Evolutionary conservation across 176 grass and related monocot genomes (phyloP).

Genomic region (Sorghum bicolor): Sorghum_bicolor_NCBIv3 NC_012875.2:52350001-52350500

Average conservation of each 20-base stretch:
- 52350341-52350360: not conserved
- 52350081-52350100: not conserved
- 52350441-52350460: constrained; percentile 66
- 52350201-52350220: not conserved
- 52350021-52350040: constrained; percentile 17
- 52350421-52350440: constrained; percentile 80
- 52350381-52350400: constrained; percentile 65
- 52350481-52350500: constrained; percentile 25
- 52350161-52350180: not conserved
- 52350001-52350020: not conserved
- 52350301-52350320: not conserved
- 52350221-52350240: not conserved
- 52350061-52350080: not conserved
- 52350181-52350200: not conserved
- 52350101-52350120: not conserved
- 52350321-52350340: not conserved
- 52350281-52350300: not conserved
- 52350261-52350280: not conserved
- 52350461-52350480: constrained; percentile 56
- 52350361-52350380: constrained; percentile 60
- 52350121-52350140: not conserved
- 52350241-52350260: not conserved
- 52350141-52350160: not conserved
- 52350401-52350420: constrained; percentile 72
- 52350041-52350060: not conserved